A percentile compares a stretch with the other conserved stretches of the same genome.
Conservation (phyloP, 345 rosid genomes). For the Populus ilicifolia region DNA sequence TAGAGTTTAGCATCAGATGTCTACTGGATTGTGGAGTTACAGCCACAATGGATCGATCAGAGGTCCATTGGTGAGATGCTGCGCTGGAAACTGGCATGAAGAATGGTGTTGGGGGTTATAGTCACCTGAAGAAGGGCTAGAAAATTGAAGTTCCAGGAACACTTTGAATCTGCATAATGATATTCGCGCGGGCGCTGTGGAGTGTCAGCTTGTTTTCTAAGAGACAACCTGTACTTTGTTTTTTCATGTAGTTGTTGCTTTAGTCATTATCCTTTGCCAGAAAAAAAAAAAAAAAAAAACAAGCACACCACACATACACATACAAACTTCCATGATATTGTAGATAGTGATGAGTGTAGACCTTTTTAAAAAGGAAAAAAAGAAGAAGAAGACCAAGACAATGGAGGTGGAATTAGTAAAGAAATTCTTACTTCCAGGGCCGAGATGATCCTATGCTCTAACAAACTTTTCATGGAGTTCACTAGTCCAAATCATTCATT, state of each 20-base stretch:
- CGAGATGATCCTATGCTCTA: constrained; percentile 24
- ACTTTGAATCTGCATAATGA: neutral
- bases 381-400: neutral
- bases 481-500: constrained; percentile 29
- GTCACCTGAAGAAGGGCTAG: neutral
- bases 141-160: neutral
- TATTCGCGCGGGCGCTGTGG: neutral
- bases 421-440: constrained; percentile 25
- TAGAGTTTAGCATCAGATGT: neutral
- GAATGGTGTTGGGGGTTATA: neutral
- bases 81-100: constrained; percentile 10
- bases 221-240: constrained; percentile 30
- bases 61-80: neutral
- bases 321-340: no score
- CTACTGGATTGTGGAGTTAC: neutral
- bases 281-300: no score
- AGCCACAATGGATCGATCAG: no score
- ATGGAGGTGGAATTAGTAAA: neutral
- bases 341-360: no score
- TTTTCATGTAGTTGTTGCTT: neutral
- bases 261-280: neutral
- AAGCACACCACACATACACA: neutral
- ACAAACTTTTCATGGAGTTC: constrained; percentile 32
- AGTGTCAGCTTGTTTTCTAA: neutral
- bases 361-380: no score